These are phyloP conservation scores for Talaromyces proteolyticus DNA, from an alignment of 495 filamentous ascomycete genomes.

Conservation along the genomic window DNA sequence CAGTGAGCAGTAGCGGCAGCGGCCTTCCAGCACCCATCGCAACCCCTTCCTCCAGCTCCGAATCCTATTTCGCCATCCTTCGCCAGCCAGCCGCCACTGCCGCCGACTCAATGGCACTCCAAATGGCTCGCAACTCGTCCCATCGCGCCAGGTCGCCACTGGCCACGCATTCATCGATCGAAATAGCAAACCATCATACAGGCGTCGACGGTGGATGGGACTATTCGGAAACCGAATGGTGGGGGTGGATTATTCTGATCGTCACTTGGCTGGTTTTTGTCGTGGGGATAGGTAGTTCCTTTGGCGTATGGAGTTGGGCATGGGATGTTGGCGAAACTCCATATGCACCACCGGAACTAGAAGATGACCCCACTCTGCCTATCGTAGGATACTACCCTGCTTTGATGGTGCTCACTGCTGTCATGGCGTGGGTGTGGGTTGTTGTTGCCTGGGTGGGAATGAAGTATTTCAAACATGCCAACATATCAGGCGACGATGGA, in stretches of 20 bases:
- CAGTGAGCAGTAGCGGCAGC: conserved; percentile 10
- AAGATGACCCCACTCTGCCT: conserved; percentile 87
- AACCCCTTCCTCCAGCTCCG: conserved; percentile 52
- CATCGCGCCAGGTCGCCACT: conserved; percentile 59
- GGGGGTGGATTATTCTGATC: conserved; percentile 88
- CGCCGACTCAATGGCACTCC: not conserved
- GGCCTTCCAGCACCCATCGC: conserved; percentile 26
- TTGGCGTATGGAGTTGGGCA: conserved; percentile 99
- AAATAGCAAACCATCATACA: conserved; percentile 34
- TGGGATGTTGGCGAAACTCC: conserved; percentile 98
- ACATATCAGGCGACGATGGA: conserved; percentile 60
- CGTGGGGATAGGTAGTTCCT: conserved; percentile 88
- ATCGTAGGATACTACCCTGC: conserved; percentile 97
- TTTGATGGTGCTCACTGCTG: conserved; percentile 80
- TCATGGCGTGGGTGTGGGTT: conserved; percentile 99
- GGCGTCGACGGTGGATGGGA: conserved; percentile 59
- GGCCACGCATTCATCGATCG: conserved; percentile 33
- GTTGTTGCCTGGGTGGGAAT: conserved; percentile 95
- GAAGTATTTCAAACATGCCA: conserved; percentile 98
- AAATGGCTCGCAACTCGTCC: conserved; percentile 15
- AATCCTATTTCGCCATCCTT: conserved; percentile 56
- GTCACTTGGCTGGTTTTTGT: conserved; percentile 95
- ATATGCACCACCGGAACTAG: conserved; percentile 85
- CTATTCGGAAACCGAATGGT: conserved; percentile 90
- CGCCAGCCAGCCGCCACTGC: conserved; percentile 11